Evolutionary conservation across 768 basidiomycete genomes (phyloP).

Genomic region (Paxillus ammoniavirescens): DNA sequence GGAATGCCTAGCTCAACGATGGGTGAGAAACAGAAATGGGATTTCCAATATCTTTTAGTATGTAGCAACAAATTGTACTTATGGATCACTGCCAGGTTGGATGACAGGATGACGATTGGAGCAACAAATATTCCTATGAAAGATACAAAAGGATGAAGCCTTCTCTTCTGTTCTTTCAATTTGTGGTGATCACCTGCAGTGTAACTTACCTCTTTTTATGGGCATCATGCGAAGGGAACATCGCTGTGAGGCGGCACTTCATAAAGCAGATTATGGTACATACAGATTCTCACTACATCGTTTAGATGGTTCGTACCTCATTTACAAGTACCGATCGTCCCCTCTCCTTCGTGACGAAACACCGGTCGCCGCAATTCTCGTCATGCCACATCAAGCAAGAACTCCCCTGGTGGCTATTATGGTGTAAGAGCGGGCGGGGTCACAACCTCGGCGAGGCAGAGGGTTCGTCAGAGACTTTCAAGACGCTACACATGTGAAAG

Average conservation of each 20-base stretch:
- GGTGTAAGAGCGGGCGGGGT: not conserved
- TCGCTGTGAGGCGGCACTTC: not conserved
- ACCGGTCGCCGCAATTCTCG: not conserved
- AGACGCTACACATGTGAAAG: conserved; percentile 40
- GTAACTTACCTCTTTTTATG: not conserved
- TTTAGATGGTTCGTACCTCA: not conserved
- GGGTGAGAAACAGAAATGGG: conserved; percentile 6
- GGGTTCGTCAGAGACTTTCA: conserved; percentile 51
- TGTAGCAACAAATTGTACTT: not conserved
- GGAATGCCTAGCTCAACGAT: conserved; percentile 16
- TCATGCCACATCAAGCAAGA: not conserved
- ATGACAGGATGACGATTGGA: not conserved
- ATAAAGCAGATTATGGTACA: not conserved
- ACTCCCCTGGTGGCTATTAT: not conserved
- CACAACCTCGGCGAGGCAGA: conserved; percentile 4
- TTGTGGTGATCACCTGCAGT: not conserved
- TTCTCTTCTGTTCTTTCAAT: not conserved
- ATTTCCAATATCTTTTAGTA: conserved; percentile 1
- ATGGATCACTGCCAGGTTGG: not conserved
- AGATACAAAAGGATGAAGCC: not conserved
- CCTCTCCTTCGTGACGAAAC: not conserved
- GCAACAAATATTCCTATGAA: not conserved
- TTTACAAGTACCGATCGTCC: not conserved
- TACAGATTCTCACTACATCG: not conserved
- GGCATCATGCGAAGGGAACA: not conserved